Evolutionary conservation across 2,329 filamentous ascomycete genomes (phyloP).

Genomic region (Monosporascus sp.): DNA sequence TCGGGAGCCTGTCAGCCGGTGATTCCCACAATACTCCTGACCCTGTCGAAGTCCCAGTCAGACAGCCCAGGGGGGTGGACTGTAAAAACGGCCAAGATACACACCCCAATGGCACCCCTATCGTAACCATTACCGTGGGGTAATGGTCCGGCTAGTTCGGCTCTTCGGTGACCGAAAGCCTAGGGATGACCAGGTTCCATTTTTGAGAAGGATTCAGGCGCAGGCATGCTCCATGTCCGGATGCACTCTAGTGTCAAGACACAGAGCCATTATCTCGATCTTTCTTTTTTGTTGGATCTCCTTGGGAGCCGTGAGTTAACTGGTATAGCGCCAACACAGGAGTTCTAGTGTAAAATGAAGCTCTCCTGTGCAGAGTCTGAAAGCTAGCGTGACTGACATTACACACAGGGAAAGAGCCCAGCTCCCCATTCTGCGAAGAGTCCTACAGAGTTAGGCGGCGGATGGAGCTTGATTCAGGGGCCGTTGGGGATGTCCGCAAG

Average conservation of each 20-base stretch:
- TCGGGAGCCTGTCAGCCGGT: background rate
- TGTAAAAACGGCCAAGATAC: background rate
- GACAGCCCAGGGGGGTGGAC: background rate
- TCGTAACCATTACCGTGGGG: constrained; percentile 24
- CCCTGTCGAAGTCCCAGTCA: constrained; percentile 2
- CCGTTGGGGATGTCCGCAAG: background rate
- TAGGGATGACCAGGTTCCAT: constrained; percentile 33
- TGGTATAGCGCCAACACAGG: background rate
- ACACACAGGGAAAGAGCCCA: too few species aligned
- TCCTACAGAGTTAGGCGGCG: background rate
- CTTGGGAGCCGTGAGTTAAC: background rate
- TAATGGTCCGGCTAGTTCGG: constrained; percentile 31
- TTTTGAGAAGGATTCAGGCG: constrained; percentile 21
- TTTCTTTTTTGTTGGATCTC: background rate
- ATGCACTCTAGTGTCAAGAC: background rate
- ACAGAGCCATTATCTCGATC: background rate
- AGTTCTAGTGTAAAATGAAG: background rate
- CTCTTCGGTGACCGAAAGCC: constrained; percentile 41
- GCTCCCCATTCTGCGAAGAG: too few species aligned
- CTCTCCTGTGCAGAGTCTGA: background rate
- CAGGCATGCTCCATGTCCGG: background rate
- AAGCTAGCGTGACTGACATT: too few species aligned
- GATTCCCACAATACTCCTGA: background rate
- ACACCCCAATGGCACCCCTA: constrained; percentile 17
- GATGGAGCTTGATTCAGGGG: background rate